Percentiles rank a stretch among this genome's conserved stretches.
phyloP scores from a whole-genome alignment of 192 early-diverging fungal genomes.

The Gorgonomyces haynaldii region DNA sequence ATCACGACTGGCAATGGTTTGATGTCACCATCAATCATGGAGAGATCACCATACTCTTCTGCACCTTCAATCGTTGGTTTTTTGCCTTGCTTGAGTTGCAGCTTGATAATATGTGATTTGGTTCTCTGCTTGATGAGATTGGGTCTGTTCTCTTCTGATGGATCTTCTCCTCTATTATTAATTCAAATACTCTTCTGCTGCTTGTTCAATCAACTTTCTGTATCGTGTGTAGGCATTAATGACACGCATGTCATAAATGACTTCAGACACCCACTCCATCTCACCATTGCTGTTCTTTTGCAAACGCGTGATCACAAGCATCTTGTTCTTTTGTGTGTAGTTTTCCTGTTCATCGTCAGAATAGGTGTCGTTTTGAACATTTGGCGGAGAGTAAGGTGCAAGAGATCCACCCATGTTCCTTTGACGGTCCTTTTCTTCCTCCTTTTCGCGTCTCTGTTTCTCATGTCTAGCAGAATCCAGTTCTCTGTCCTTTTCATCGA shows the following conservation, averaged over 20 bases:
- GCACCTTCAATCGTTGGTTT: conserved; percentile 35
- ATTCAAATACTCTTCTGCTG: not conserved
- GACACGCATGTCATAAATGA: conserved; percentile 68
- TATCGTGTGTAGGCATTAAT: conserved; percentile 87
- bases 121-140: not conserved
- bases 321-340: conserved; percentile 44
- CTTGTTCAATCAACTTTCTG: conserved; percentile 59
- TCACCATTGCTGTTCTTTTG: conserved; percentile 8
- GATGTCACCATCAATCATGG: conserved; percentile 8
- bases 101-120: not conserved
- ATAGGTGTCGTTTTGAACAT: not conserved
- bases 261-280: conserved; percentile 60
- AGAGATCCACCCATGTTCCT: conserved; percentile 7
- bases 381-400: conserved; percentile 14
- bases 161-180: not conserved
- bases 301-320: conserved; percentile 48
- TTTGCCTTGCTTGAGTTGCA: conserved; percentile 7
- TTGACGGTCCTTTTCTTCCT: conserved; percentile 22
- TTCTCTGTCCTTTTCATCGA: conserved; percentile 24
- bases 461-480: conserved; percentile 8
- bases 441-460: conserved; percentile 11
- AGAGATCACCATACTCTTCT: conserved; percentile 25
- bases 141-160: not conserved
- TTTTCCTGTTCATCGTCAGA: conserved; percentile 5
- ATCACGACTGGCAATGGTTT: not conserved